Evolutionary conservation across 345 rosid genomes (phyloP), one percentile per base, ranked within the genome.

Genomic region (Brassica cretica): DNA sequence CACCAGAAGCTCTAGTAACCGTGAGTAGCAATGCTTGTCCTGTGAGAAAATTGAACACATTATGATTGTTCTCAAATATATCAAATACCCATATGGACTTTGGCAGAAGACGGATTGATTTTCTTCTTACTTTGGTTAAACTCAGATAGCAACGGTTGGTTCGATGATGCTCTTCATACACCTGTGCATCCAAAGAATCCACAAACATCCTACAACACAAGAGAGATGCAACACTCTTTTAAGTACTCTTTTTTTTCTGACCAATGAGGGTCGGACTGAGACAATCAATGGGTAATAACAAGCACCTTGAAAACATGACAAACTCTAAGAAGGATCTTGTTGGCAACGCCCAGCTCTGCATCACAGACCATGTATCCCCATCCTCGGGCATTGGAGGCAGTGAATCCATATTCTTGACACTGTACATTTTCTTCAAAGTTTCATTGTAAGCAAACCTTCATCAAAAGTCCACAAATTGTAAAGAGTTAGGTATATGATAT

Each of bases 261-360:
- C 5, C 8, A 63, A 8, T 8, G 75, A 41, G 55, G 16, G 6
- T 63, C 67, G 5, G 41, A 64, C 58, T 59, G 68, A 15, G 62
- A 82, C 59, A 8, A 8, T 60, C 37, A 60, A 16, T 51, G 59
- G 46, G 67, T 44, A 33, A 55, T 24, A 60, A 58, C 61, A 55
- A 55, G 62, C 30, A 95, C 99, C 99, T 91, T 44, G 99, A 95
- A 76, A 95, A 93, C 98, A 95, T 91, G n/a, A 88, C 93, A 76
- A 93, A 95, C 87, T 95, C 99, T 14, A 90, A 85, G 84, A 90
- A 95, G 71, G 98, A 95, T 78, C 87, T 89, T 12, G 98, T 93
- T 74, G 99, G 99, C 88, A 95, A 73, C 66, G 89, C 93, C 98
- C 98, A 95, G 85, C 97, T 90, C 71, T 86, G 89, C 94, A 85